phyloP scores from a whole-genome alignment of 441 rosid species.

The Bocquillonia castaneifolia region DNA sequence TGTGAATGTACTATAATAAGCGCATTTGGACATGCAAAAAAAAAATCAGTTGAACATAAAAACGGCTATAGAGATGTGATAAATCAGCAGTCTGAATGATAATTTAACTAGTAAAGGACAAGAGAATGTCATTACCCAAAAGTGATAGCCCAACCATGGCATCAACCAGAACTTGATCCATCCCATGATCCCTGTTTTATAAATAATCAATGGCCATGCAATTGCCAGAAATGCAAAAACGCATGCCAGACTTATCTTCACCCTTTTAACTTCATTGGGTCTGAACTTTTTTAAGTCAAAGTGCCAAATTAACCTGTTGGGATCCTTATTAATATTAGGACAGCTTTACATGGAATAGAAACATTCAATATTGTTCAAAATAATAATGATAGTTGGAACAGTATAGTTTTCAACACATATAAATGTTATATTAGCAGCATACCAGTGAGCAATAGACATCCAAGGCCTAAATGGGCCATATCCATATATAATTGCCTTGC shows the following conservation, averaged over 20 bases:
- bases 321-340: constrained; percentile 18
- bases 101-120: neutral
- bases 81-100: neutral
- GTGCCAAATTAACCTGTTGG: constrained; percentile 73
- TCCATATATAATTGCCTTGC: constrained; percentile 69
- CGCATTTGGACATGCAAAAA: too few relatives aligned
- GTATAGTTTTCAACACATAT: neutral
- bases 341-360: constrained; percentile 12
- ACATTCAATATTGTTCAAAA: neutral
- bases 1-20: too few relatives aligned
- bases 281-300: constrained; percentile 76
- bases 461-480: constrained; percentile 87
- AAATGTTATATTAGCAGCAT: constrained; percentile 9
- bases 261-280: constrained; percentile 68
- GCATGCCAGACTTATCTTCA: constrained; percentile 87
- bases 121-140: constrained; percentile 61
- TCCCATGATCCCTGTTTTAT: constrained; percentile 67
- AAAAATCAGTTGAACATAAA: neutral
- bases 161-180: constrained; percentile 90
- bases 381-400: too few relatives aligned
- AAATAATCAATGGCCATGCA: constrained; percentile 89
- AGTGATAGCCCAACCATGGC: constrained; percentile 97
- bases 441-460: constrained; percentile 98
- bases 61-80: neutral
- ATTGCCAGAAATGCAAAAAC: constrained; percentile 83